Conservation (phyloP, 1,284 basidiomycete species). For the Moniliophthora roreri region DNA sequence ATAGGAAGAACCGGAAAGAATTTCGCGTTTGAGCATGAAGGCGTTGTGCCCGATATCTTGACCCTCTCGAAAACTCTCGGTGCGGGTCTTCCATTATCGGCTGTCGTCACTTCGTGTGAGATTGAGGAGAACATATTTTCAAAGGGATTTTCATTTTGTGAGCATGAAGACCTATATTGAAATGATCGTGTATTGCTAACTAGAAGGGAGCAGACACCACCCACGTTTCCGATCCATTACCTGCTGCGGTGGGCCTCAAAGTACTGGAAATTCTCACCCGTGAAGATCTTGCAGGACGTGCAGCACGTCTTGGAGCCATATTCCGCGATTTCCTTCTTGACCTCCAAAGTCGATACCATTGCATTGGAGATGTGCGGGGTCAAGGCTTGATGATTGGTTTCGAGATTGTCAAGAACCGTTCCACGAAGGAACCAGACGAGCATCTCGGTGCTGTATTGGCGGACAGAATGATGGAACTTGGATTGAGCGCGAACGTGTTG, state of each 20-base stretch:
- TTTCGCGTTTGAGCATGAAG: conserved; percentile 22
- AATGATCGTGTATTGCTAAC: background rate
- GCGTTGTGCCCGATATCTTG: conserved; percentile 21
- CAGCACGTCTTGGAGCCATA: conserved; percentile 16
- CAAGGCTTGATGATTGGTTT: conserved; percentile 22
- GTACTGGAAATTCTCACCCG: conserved; percentile 21
- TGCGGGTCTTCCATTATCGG: conserved; percentile 21
- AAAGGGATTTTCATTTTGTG: conserved; percentile 21
- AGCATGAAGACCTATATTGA: conserved; percentile 4
- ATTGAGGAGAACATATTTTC: conserved; percentile 19
- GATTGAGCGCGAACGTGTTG: conserved; percentile 22
- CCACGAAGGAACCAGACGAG: conserved; percentile 20
- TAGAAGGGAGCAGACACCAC: conserved; percentile 17
- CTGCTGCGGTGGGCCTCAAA: conserved; percentile 20
- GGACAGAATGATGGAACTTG: conserved; percentile 21
- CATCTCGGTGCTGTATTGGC: conserved; percentile 17
- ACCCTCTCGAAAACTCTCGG: conserved; percentile 23
- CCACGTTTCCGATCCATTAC: conserved; percentile 22
- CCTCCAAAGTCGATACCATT: conserved; percentile 20
- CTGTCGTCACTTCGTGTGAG: conserved; percentile 20
- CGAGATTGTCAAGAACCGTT: conserved; percentile 21
- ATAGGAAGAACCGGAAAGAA: conserved; percentile 22
- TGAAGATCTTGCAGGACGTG: conserved; percentile 17
- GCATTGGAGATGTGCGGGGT: conserved; percentile 22
- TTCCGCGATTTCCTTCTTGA: conserved; percentile 18